Percentiles rank a stretch among this genome's conserved stretches.
Conservation (phyloP, 768 basidiomycete genomes). For the Multifurca ochricompacta region DNA sequence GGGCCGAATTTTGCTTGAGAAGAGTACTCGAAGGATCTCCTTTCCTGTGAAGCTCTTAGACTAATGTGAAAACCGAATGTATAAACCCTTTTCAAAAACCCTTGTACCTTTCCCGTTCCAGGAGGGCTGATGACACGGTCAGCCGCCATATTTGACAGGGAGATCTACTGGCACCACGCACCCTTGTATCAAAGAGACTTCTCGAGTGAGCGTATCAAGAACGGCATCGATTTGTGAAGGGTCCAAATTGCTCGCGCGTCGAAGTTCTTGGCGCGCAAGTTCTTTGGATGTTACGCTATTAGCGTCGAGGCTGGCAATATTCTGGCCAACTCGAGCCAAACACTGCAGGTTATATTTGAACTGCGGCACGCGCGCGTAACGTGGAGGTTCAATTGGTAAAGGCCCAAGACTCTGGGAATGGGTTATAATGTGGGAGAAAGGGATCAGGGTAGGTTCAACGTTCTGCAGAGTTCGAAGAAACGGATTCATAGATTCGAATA, state of each 20-base stretch:
- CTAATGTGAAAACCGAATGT: background rate
- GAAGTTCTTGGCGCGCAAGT: constrained; percentile 40
- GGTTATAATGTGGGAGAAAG: constrained; percentile 10
- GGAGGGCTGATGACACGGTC: constrained; percentile 44
- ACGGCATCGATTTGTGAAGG: constrained; percentile 66
- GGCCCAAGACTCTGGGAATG: background rate
- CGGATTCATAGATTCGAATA: constrained; percentile 14
- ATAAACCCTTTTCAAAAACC: background rate
- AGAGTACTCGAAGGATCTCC: constrained; percentile 60
- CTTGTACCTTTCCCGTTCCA: constrained; percentile 63
- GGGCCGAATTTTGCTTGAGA: constrained; percentile 43
- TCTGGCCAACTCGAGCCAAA: constrained; percentile 33
- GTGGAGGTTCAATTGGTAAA: constrained; percentile 1
- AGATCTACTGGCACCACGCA: too few relatives aligned
- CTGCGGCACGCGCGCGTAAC: constrained; percentile 30
- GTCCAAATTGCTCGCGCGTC: constrained; percentile 48
- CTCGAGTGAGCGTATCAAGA: constrained; percentile 49
- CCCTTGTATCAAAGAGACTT: constrained; percentile 69
- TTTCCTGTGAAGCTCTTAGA: constrained; percentile 56
- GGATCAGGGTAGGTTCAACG: constrained; percentile 15
- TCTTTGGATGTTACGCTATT: constrained; percentile 38
- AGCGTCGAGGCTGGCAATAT: constrained; percentile 32
- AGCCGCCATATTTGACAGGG: background rate
- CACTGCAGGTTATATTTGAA: constrained; percentile 51
- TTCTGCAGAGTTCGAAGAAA: constrained; percentile 18